Percentiles rank a stretch among this genome's conserved stretches.
Evolutionary conservation across 1,284 basidiomycete genomes (phyloP).

Genomic region (Inonotus hispidus): DNA sequence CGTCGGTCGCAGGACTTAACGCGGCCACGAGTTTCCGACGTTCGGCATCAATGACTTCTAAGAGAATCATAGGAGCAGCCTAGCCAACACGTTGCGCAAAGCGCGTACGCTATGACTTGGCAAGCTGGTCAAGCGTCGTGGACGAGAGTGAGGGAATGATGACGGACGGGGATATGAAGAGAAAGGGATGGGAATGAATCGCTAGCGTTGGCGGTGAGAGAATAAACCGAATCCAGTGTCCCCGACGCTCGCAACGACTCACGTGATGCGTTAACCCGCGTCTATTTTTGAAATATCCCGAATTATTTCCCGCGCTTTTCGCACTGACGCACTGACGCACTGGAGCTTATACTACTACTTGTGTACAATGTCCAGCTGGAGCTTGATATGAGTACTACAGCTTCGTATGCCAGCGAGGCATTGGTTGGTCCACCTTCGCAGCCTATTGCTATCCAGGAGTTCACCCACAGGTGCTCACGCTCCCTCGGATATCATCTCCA

Average conservation of each 20-base stretch:
- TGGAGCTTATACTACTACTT: not conserved
- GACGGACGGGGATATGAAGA: not conserved
- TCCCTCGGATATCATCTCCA: not conserved
- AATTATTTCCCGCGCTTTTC: not conserved
- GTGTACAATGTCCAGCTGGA: not conserved
- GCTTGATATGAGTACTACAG: slow-evolving; percentile 7
- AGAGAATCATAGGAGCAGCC: slow-evolving; percentile 13
- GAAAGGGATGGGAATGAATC: not conserved
- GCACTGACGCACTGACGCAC: no score
- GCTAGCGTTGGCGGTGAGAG: not conserved
- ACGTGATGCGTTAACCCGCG: not conserved
- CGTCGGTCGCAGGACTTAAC: not conserved
- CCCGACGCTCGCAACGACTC: not conserved
- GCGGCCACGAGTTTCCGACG: slow-evolving; percentile 7
- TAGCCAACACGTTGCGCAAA: not conserved
- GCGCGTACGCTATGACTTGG: not conserved
- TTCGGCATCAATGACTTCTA: slow-evolving; percentile 18
- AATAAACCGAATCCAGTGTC: not conserved
- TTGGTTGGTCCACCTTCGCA: slow-evolving; percentile 20
- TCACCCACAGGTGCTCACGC: slow-evolving; percentile 5
- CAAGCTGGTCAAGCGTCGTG: not conserved
- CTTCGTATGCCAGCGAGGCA: slow-evolving; percentile 19
- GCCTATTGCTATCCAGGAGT: slow-evolving; percentile 13
- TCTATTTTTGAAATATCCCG: not conserved
- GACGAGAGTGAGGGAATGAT: not conserved